A percentile compares a stretch with the other conserved stretches of the same genome.
phyloP scores from a whole-genome alignment of 371 early-diverging fungal genomes.

The Circinella minor region DNA sequence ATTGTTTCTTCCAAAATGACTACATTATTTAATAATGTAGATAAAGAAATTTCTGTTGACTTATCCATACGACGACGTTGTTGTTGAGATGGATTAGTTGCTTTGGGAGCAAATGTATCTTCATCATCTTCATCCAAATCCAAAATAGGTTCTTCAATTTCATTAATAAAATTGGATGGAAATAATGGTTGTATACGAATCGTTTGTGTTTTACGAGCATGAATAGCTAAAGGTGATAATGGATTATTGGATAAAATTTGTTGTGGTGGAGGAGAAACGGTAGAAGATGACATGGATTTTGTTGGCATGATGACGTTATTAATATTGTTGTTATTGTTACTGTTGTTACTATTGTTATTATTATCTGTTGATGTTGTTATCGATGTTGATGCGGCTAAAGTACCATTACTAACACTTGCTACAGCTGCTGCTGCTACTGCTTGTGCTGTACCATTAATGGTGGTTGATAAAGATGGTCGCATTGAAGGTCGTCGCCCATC shows the following conservation, averaged over 20 bases:
- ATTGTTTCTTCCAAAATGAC: slow-evolving; percentile 90
- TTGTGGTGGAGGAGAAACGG: slow-evolving; percentile 1
- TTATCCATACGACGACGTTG: slow-evolving; percentile 42
- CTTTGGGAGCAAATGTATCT: slow-evolving; percentile 49
- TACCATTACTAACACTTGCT: background rate
- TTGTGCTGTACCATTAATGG: slow-evolving; percentile 21
- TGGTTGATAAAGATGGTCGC: slow-evolving; percentile 22
- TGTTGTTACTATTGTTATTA: background rate
- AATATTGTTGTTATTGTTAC: background rate
- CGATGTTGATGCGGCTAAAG: too few relatives aligned
- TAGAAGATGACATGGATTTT: slow-evolving; percentile 4
- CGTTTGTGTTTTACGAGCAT: slow-evolving; percentile 43
- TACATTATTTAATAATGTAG: slow-evolving; percentile 83
- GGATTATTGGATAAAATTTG: slow-evolving; percentile 25
- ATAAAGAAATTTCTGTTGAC: slow-evolving; percentile 62
- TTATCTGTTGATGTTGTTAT: too few relatives aligned
- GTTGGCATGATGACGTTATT: slow-evolving; percentile 12
- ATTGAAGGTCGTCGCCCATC: slow-evolving; percentile 1
- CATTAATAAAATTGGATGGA: slow-evolving; percentile 60
- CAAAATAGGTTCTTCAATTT: slow-evolving; percentile 47
- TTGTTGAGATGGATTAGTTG: slow-evolving; percentile 40
- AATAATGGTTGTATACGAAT: slow-evolving; percentile 65
- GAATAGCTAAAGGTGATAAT: slow-evolving; percentile 45
- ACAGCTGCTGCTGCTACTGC: slow-evolving; percentile 18
- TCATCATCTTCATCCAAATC: slow-evolving; percentile 52